Evolutionary conservation across 805 yeast species (phyloP).

Genomic region (Candida piceae): DNA sequence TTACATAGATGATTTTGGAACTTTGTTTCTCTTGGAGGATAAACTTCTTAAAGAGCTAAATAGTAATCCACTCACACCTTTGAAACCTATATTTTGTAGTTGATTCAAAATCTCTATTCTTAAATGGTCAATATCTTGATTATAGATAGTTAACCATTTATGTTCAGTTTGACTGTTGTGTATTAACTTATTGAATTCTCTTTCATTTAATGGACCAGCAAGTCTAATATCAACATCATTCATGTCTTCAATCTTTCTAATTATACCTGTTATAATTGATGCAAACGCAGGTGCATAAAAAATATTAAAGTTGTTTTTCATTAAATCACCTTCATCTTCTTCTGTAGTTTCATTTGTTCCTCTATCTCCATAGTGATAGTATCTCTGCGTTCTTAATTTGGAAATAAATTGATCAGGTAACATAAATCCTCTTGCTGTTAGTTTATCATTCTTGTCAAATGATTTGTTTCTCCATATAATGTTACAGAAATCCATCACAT

Average conservation of each 20-base stretch:
- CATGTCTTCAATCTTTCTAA: conserved; percentile 44
- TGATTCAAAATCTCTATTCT: conserved; percentile 39
- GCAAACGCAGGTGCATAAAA: conserved; percentile 51
- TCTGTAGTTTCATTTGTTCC: conserved; percentile 22
- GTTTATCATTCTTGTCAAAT: conserved; percentile 31
- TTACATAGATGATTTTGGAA: not conserved
- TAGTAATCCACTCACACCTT: conserved; percentile 45
- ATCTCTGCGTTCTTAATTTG: conserved; percentile 25
- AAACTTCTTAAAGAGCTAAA: conserved; percentile 52
- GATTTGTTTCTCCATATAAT: conserved; percentile 53
- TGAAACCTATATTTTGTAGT: conserved; percentile 39
- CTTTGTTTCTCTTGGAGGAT: conserved; percentile 15
- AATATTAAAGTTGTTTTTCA: conserved; percentile 31
- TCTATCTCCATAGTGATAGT: conserved; percentile 21
- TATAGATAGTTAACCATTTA: conserved; percentile 22
- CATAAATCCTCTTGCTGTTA: conserved; percentile 36
- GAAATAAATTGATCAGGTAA: conserved; percentile 30
- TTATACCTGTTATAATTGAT: conserved; percentile 36
- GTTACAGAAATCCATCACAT: conserved; percentile 52
- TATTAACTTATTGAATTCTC: conserved; percentile 32
- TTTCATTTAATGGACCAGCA: conserved; percentile 49
- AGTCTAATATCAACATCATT: conserved; percentile 33
- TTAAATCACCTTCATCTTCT: conserved; percentile 12
- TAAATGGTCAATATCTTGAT: conserved; percentile 37
- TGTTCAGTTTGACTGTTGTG: not conserved